Evolutionary conservation across 306 rosid genomes (phyloP), one percentile per base, ranked within the genome.

Genomic region (Herpetospermum pedunculosum): DNA sequence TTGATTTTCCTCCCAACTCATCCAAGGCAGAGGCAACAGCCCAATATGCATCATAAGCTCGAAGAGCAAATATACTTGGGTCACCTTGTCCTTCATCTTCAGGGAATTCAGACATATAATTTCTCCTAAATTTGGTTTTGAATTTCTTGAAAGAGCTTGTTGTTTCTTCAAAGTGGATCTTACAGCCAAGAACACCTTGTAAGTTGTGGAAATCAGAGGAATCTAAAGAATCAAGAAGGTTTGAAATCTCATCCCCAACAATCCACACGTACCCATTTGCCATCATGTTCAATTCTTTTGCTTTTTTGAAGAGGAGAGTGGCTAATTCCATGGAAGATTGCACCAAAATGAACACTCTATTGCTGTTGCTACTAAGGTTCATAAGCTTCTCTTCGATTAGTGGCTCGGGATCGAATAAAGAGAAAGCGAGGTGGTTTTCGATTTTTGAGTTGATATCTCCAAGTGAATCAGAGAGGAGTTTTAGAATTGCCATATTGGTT

Each of bases 181-280:
- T 81, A 52, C 86, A 77, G n/a, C 93, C 93, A 58, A 88, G 15
- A 2, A 90, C 76, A 26, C 96, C 90, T 82, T 84, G 87, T 88
- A 90, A 83, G 75, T 76, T 75, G 14, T 10, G 30, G 47, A 47
- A 84, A 38, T 18, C 46, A 16, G 88, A 83, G 1, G 85, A 60
- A n/a, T 88, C 85, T 58, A 81, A 81, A 4, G 91, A 85, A 75
- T 86, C 91, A 9, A 90, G 74, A 76, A 83, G 81, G 65, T 81
- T 70, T 16, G 86, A 84, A 43, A 88, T 79, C 69, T 81, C 83
- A 75, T 85, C 85, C 2, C 77, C 79, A 21, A 90, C 77, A 54
- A 90, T 73, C 92, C 91, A 90, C 0, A 81, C 91, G 44, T 73
- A 83, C 37, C 89, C 93, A 41, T 83, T 76, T 52, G 29, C 86